A percentile compares a stretch with the other conserved stretches of the same genome.
Evolutionary conservation across 768 basidiomycete genomes (phyloP).

Genomic region (Plicaturopsis crispa): DNA sequence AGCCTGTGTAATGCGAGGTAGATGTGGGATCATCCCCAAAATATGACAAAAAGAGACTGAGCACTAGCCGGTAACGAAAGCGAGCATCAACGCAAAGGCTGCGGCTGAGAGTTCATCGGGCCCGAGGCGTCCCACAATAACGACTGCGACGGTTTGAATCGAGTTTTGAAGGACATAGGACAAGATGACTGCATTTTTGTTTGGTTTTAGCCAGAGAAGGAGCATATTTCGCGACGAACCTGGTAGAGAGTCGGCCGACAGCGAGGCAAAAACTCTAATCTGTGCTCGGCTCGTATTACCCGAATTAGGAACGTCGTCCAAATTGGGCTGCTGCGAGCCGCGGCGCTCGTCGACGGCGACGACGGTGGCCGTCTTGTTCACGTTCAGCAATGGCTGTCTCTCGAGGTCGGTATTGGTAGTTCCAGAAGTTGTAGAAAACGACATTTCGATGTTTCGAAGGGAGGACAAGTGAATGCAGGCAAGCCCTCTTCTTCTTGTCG

Average conservation of each 20-base stretch:
- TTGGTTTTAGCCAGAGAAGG: conserved; percentile 1
- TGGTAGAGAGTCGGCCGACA: too few species aligned
- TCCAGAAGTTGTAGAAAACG: not conserved
- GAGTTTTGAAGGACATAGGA: conserved; percentile 73
- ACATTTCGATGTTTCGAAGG: not conserved
- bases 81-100: conserved; percentile 71
- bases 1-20: conserved; percentile 36
- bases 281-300: too few species aligned
- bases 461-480: not conserved
- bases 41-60: conserved; percentile 14
- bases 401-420: too few species aligned
- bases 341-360: too few species aligned
- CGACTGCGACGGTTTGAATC: conserved; percentile 56
- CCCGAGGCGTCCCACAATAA: conserved; percentile 61
- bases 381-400: too few species aligned
- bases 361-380: too few species aligned
- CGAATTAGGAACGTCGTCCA: not conserved
- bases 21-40: conserved; percentile 43
- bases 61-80: conserved; percentile 71
- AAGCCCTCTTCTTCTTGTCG: too few species aligned
- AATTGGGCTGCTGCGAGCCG: not conserved
- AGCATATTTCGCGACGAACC: too few species aligned
- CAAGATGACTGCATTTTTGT: conserved; percentile 40
- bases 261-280: too few species aligned
- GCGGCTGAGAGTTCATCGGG: conserved; percentile 63